Evolutionary conservation across 2,329 filamentous ascomycete genomes (phyloP).

Genomic region (Diaporthe nobilis): DNA sequence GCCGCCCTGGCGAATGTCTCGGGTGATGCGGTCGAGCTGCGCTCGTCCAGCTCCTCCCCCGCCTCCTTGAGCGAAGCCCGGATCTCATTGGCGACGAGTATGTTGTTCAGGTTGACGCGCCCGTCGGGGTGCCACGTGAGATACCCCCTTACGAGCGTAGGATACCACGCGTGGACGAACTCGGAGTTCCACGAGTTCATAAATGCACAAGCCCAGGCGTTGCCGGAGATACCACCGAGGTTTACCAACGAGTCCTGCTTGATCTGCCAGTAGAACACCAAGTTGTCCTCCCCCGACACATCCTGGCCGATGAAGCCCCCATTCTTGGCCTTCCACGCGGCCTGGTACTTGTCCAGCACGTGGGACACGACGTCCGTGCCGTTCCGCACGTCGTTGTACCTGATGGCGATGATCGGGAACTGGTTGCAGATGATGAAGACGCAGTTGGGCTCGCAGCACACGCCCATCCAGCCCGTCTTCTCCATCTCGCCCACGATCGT

Average conservation of each 20-base stretch:
- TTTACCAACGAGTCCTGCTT: slow-evolving; percentile 48
- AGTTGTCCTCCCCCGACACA: slow-evolving; percentile 39
- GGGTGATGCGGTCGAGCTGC: background rate
- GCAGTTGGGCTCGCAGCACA: slow-evolving; percentile 59
- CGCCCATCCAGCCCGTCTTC: slow-evolving; percentile 54
- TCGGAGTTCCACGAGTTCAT: slow-evolving; percentile 56
- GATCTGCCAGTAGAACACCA: slow-evolving; percentile 46
- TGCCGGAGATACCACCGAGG: background rate
- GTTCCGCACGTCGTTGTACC: slow-evolving; percentile 53
- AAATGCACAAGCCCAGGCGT: slow-evolving; percentile 46
- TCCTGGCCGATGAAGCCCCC: slow-evolving; percentile 46
- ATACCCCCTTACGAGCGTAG: slow-evolving; percentile 47
- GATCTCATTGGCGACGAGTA: slow-evolving; percentile 47
- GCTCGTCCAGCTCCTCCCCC: slow-evolving; percentile 11
- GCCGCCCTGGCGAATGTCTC: slow-evolving; percentile 5
- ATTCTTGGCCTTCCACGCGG: slow-evolving; percentile 50
- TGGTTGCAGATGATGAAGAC: slow-evolving; percentile 59
- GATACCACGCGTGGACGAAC: slow-evolving; percentile 47
- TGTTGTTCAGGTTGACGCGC: slow-evolving; percentile 46
- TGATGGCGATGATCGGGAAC: slow-evolving; percentile 57
- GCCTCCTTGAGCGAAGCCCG: slow-evolving; percentile 39
- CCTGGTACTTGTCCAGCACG: slow-evolving; percentile 55
- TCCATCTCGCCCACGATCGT: slow-evolving; percentile 56
- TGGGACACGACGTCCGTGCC: slow-evolving; percentile 50
- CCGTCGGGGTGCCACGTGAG: slow-evolving; percentile 44